Base-by-base conservation (phyloP, 2,329 filamentous ascomycete species). In the Xylaria polymorpha region DNA sequence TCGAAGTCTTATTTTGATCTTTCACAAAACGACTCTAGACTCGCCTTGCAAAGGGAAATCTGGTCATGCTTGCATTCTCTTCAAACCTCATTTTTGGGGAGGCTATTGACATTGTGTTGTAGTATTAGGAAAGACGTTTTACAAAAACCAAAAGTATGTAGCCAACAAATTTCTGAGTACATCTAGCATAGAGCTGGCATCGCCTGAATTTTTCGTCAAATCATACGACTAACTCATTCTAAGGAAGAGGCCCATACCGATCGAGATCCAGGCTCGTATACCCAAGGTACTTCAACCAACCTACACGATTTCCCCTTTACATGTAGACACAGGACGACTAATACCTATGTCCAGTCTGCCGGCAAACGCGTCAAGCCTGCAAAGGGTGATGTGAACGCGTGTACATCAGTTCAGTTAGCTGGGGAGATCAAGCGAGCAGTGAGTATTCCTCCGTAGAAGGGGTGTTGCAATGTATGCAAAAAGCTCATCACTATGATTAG, bases 121-220 rank as follows among this genome's bases (percentile, higher is more conserved):
- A 71, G 69, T 90, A 2, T 89, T 99, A 14, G 96, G 95, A 75
- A 98, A 97, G 84, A 91, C 91, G 1, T 98, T 99, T 81, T 98
- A 96, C 87, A 92, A 94, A 84, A 87, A 39, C 32, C 71, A 72
- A 44, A 72, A 71, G 70, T 72, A 70, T 4, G 70, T 64, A 10
- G 20, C 29, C 15, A n/a, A 12, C 4, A 3, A 56, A 3, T 55
- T 39, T 14, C 37, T 20, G 18, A 10, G 22, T 32, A 14, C 6
- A 25, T 39, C 14, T 22, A 0, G 20, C 18, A 48, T 20, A 14
- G 1, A 41, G 9, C 46, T n/a, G 15, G 20, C 20, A 20, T 51
- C 7, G 10, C 29, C 12, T 32, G 7, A 41, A 32, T 20, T 59
- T 35, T 57, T 0, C 7, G 20, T 29, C 35, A n/a, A 61, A 56